A percentile compares a stretch with the other conserved stretches of the same genome.
Conservation (phyloP, 371 early-diverging fungal species). For the Saksenaea vasiformis region DNA sequence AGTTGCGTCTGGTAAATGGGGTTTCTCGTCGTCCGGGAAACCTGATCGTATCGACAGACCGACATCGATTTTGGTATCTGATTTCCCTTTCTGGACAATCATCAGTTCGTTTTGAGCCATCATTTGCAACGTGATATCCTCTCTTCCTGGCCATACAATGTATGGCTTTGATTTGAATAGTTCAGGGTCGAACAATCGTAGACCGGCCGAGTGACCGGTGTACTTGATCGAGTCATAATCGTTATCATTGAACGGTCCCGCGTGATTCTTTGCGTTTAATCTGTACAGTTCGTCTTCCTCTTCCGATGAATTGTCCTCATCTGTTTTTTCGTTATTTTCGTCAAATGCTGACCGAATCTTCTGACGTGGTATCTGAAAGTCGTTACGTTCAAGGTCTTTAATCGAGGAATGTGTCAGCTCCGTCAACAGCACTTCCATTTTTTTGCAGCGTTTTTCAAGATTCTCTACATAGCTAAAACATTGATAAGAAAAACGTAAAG, state of each 20-base stretch:
- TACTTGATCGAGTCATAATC: slow-evolving; percentile 37
- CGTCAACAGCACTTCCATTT: slow-evolving; percentile 32
- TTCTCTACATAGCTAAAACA: slow-evolving; percentile 30
- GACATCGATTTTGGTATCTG: slow-evolving; percentile 22
- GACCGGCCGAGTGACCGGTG: slow-evolving; percentile 33
- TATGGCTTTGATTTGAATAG: slow-evolving; percentile 27
- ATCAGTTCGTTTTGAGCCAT: slow-evolving; percentile 35
- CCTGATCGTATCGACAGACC: slow-evolving; percentile 26
- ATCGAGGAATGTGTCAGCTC: slow-evolving; percentile 27
- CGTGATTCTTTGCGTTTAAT: neutral
- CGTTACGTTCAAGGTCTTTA: slow-evolving; percentile 30
- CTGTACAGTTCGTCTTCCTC: slow-evolving; percentile 6
- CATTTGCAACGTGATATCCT: slow-evolving; percentile 27
- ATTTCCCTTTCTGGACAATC: slow-evolving; percentile 22
- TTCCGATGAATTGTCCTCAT: slow-evolving; percentile 2
- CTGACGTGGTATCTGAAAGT: slow-evolving; percentile 12
- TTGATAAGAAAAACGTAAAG: neutral
- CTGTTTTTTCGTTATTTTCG: neutral
- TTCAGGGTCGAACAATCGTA: slow-evolving; percentile 21
- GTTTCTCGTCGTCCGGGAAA: slow-evolving; percentile 15
- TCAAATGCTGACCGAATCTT: neutral
- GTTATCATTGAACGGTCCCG: neutral
- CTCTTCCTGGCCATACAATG: slow-evolving; percentile 29
- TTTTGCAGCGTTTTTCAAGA: slow-evolving; percentile 34
- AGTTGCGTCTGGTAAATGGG: neutral